phyloP scores from a whole-genome alignment of 2,329 filamentous ascomycete species.

The Hypoxylon sp. region DNA sequence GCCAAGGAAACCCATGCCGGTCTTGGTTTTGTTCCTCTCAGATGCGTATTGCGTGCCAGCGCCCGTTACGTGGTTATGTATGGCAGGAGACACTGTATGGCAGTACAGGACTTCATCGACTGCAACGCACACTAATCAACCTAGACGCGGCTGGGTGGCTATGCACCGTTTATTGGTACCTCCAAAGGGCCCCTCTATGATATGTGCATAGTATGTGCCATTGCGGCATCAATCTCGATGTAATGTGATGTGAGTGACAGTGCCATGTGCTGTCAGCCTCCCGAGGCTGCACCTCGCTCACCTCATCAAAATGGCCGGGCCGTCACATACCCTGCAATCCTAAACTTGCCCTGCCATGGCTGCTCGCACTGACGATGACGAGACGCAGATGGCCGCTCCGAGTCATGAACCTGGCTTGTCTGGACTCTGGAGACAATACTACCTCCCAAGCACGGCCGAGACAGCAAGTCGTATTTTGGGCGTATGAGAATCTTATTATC shows the following conservation, averaged over 20 bases:
- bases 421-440: slow-evolving; percentile 14
- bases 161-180: background rate
- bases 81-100: too few species aligned
- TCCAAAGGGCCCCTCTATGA: background rate
- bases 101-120: background rate
- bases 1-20: background rate
- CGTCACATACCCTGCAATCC: slow-evolving; percentile 30
- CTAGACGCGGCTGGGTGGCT: background rate
- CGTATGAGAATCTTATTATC: slow-evolving; percentile 14
- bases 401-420: slow-evolving; percentile 10
- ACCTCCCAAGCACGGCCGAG: slow-evolving; percentile 4
- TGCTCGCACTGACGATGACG: slow-evolving; percentile 24
- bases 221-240: slow-evolving; percentile 24
- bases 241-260: slow-evolving; percentile 27
- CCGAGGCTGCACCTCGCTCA: slow-evolving; percentile 19
- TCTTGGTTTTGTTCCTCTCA: slow-evolving; percentile 13
- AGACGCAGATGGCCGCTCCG: slow-evolving; percentile 19
- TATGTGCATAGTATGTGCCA: slow-evolving; percentile 21
- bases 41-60: slow-evolving; percentile 10
- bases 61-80: background rate
- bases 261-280: slow-evolving; percentile 42
- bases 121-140: background rate
- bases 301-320: slow-evolving; percentile 19
- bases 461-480: slow-evolving; percentile 5
- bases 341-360: slow-evolving; percentile 10